phyloP scores from a whole-genome alignment of 495 filamentous ascomycete genomes.

The Talaromyces borbonicus region DNA sequence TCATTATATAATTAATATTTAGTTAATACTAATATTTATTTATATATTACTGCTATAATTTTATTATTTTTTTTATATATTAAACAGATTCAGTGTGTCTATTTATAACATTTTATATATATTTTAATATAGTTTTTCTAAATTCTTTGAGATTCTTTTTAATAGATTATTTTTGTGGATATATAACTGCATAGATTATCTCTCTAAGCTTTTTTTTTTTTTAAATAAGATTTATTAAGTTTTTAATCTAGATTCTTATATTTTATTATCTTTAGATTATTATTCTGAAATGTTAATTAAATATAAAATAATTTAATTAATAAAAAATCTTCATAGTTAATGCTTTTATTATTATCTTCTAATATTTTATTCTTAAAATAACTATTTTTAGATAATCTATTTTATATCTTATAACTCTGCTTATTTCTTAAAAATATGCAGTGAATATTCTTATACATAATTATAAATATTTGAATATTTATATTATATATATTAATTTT shows the following conservation, averaged over 20 bases:
- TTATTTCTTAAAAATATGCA: not conserved
- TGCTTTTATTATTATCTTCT: not conserved
- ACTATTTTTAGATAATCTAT: not conserved
- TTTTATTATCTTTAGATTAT: not conserved
- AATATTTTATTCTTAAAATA: not conserved
- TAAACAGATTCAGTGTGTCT: not conserved
- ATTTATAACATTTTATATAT: not conserved
- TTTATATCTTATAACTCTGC: not conserved
- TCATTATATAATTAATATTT: not conserved
- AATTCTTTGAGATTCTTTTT: too few species aligned
- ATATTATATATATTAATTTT: too few species aligned
- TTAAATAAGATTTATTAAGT: not conserved
- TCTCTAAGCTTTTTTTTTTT: not conserved
- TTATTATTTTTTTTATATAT: not conserved
- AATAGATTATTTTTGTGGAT: not conserved
- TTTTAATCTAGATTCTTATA: not conserved
- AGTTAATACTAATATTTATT: not conserved
- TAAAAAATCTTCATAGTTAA: not conserved
- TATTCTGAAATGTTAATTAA: not conserved
- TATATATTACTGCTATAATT: not conserved
- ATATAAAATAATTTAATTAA: not conserved
- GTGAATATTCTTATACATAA: not conserved
- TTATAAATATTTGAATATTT: not conserved
- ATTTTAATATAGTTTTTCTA: not conserved
- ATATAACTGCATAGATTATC: not conserved